phyloP scores from a whole-genome alignment of 306 rosid genomes.

The Clitoria ternatea region DNA sequence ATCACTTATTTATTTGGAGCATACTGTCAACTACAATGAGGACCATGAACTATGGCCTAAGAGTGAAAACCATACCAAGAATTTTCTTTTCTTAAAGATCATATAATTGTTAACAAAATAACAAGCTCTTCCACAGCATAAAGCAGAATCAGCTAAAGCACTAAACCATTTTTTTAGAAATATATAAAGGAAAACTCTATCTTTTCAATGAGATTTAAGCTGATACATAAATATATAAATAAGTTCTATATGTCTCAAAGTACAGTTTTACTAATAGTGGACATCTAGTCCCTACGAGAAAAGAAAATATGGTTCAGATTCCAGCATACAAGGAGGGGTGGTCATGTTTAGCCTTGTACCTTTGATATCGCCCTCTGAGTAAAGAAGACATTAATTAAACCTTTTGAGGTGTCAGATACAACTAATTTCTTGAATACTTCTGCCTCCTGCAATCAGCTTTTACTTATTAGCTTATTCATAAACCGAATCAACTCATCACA shows the following conservation, averaged over 20 bases:
- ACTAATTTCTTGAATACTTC: slow-evolving; percentile 66
- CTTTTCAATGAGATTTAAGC: no score
- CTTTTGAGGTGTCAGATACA: slow-evolving; percentile 68
- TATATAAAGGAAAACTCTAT: no score
- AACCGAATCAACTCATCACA: neutral
- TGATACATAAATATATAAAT: no score
- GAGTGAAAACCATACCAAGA: no score
- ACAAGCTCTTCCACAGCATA: no score
- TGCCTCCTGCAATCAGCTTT: slow-evolving; percentile 65
- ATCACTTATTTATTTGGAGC: neutral
- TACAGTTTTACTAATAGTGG: no score
- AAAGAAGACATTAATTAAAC: slow-evolving; percentile 85
- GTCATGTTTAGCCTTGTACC: slow-evolving; percentile 47
- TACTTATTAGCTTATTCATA: slow-evolving; percentile 16
- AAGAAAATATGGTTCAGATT: neutral
- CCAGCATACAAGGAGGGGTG: neutral
- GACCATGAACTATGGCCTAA: neutral
- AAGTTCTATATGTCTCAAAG: no score
- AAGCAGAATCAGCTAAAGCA: no score
- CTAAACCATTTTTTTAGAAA: no score
- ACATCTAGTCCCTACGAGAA: neutral
- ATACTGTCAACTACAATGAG: neutral
- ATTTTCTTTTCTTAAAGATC: no score
- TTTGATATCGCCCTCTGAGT: slow-evolving; percentile 81
- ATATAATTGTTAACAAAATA: no score